Base-by-base conservation (phyloP, 2,329 filamentous ascomycete genomes). In the Microdochium paspali region DNA sequence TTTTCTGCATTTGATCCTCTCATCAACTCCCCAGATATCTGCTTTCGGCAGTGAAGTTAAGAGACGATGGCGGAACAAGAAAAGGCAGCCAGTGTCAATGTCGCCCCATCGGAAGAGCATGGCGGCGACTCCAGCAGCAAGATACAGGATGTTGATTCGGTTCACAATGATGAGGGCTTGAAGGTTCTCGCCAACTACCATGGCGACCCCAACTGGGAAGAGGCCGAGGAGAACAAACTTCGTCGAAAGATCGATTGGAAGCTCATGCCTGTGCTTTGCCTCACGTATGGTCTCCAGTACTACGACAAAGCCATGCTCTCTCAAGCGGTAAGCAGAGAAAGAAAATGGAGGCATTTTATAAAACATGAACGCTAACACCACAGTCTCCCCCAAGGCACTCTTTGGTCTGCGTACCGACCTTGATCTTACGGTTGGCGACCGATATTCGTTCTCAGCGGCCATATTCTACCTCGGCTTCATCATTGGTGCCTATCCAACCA, bases 221-320 rank as follows among this genome's bases (percentile, higher is more conserved):
- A 53, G 61, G 45, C 54, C 51, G 70, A 72, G 49, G 69, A 73
- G 53, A 67, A 66, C 44, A 66, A 56, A 32, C 53, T 74, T 4
- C 55, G 65, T 4, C 61, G 63, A 23, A 70, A 67, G 49, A 63
- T 73, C 30, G 69, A 73, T 53, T 62, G 62, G 53, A 61, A 61
- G 24, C 57, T 75, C 1, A 64, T 73, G 60, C 68, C 71, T 1
- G 63, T 76, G 15, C 61, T 75, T 0, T 71, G 68, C 47, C 53
- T 65, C 6, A 73, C 70, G 0, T 73, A 72, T 49, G 65, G 61
- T 0, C 57, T 74, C 18, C 69, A 73, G 51, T 74, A 73, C 48
- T 72, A 73, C 42, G 71, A 74, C 51, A 74, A 77, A 54, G 72
- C 73, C 2, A 76, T 78, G 69, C 57, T 79, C 15, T 71, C 67